phyloP scores from a whole-genome alignment of 352 stramenopile species.

The Phytopythium boreale region DNA sequence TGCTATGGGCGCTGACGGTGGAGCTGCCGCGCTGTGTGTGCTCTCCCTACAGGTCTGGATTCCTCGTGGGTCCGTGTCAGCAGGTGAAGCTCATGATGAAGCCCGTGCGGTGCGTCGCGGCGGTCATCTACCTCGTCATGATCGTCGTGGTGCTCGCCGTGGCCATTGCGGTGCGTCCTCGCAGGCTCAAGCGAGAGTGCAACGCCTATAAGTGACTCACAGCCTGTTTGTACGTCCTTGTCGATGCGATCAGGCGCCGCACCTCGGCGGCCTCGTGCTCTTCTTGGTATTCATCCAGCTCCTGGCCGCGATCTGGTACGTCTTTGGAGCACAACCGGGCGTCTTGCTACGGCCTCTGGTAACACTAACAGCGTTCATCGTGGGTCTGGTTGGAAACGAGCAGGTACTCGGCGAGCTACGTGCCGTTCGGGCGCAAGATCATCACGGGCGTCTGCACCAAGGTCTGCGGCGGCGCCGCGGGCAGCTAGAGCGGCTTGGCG shows the following conservation, averaged over 20 bases:
- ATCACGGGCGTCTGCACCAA: conserved; percentile 65
- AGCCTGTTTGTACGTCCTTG: background rate
- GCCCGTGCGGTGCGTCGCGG: conserved; percentile 66
- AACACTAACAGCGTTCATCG: too few species aligned
- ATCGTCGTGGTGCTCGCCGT: conserved; percentile 73
- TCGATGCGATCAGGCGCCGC: conserved; percentile 30
- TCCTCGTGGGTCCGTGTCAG: conserved; percentile 76
- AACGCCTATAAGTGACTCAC: background rate
- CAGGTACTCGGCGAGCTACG: conserved; percentile 83
- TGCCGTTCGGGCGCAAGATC: conserved; percentile 83
- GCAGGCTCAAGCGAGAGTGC: background rate
- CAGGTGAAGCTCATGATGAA: conserved; percentile 89
- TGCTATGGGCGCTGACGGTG: background rate
- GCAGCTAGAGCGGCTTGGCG: background rate
- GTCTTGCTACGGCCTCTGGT: background rate
- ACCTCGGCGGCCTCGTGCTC: conserved; percentile 73
- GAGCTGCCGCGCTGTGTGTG: background rate
- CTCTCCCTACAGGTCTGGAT: conserved; percentile 48
- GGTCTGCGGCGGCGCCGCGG: conserved; percentile 35
- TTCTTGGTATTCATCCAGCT: conserved; percentile 80
- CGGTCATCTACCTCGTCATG: conserved; percentile 74
- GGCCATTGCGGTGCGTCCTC: conserved; percentile 52
- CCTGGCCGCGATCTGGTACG: conserved; percentile 65
- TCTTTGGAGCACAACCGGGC: background rate
- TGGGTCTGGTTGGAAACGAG: background rate